Conservation (phyloP, 148 eudicot species). For the Rheum nobile region DNA sequence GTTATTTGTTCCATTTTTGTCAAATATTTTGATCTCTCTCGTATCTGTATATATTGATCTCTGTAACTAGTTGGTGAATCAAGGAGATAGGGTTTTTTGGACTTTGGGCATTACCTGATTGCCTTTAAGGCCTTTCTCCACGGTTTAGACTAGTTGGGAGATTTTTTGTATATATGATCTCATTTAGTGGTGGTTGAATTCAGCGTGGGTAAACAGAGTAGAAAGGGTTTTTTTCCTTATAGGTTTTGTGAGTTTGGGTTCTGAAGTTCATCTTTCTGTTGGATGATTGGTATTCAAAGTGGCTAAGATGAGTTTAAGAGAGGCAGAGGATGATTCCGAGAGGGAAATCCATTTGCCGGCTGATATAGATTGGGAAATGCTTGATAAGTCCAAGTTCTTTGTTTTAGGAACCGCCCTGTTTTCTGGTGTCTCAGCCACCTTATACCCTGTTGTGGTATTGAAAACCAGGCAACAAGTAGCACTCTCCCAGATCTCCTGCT, state of each 20-base stretch:
- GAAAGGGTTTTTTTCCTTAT: not conserved
- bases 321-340: constrained; percentile 55
- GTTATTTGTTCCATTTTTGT: not conserved
- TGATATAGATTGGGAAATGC: constrained; percentile 86
- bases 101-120: not conserved
- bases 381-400: constrained; percentile 80
- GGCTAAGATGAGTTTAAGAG: constrained; percentile 60
- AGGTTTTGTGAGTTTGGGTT: not conserved
- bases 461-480: constrained; percentile 85
- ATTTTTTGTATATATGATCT: not conserved
- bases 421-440: constrained; percentile 63
- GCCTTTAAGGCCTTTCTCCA: not conserved
- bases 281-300: constrained; percentile 12
- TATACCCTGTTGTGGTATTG: constrained; percentile 72
- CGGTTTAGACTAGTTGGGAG: not conserved
- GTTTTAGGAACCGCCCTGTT: constrained; percentile 76
- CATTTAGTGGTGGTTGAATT: not conserved
- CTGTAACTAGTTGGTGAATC: not conserved
- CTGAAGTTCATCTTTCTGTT: not conserved
- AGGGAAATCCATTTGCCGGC: constrained; percentile 67
- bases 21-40: not conserved
- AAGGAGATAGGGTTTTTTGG: too few species aligned
- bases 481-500: constrained; percentile 25
- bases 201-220: not conserved
- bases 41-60: not conserved